A percentile compares a stretch with the other conserved stretches of the same genome.
These are phyloP conservation scores for Suhomyces taliae DNA, from an alignment of 1,139 yeast species.

Conservation along the genomic window DNA sequence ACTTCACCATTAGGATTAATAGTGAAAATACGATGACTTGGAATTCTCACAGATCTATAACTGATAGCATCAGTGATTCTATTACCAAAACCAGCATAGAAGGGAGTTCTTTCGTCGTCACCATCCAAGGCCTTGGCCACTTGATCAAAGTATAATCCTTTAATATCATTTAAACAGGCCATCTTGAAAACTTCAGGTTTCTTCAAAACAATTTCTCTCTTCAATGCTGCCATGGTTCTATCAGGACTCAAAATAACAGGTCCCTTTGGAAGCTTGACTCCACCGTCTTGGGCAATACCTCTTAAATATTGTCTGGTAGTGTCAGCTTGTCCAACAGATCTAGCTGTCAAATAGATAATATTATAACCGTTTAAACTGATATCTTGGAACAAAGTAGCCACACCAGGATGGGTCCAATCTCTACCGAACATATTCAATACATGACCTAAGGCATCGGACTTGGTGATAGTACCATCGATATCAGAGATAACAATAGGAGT, in stretches of 20 bases:
- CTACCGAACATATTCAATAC: slow-evolving; percentile 90
- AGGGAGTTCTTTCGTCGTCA: slow-evolving; percentile 61
- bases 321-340: slow-evolving; percentile 96
- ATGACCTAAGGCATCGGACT: slow-evolving; percentile 97
- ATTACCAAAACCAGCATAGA: slow-evolving; percentile 97
- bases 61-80: slow-evolving; percentile 96
- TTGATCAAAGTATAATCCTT: slow-evolving; percentile 53
- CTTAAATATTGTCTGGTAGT: slow-evolving; percentile 81
- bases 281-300: slow-evolving; percentile 74
- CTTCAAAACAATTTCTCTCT: slow-evolving; percentile 86
- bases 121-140: slow-evolving; percentile 19
- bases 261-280: slow-evolving; percentile 74
- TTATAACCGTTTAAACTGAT: slow-evolving; percentile 87
- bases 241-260: slow-evolving; percentile 97
- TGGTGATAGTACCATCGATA: slow-evolving; percentile 97
- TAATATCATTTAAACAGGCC: slow-evolving; percentile 91
- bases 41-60: slow-evolving; percentile 90
- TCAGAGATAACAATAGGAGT: slow-evolving; percentile 95
- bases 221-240: slow-evolving; percentile 92
- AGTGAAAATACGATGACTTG: slow-evolving; percentile 92
- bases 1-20: slow-evolving; percentile 97
- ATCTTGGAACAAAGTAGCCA: slow-evolving; percentile 85
- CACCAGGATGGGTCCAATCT: slow-evolving; percentile 99
- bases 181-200: slow-evolving; percentile 98
- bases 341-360: slow-evolving; percentile 87